Conservation (phyloP, 1,284 basidiomycete genomes). For the Sanguinoderma infundibulare region DNA sequence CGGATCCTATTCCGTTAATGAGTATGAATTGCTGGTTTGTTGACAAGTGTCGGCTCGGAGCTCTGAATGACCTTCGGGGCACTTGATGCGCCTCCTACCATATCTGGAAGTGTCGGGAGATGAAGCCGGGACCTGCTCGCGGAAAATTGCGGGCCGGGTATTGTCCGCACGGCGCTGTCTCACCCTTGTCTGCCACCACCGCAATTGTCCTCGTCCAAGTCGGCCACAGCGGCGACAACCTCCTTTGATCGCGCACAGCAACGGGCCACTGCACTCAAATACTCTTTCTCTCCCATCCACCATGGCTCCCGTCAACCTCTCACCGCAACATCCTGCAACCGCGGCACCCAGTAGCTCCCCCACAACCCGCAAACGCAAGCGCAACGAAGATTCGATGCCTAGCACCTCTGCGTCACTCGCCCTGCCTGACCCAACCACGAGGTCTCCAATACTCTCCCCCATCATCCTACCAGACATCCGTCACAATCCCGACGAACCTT, state of each 20-base stretch:
- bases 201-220: neutral
- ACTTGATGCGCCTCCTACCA: neutral
- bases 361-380: constrained; percentile 17
- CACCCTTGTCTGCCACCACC: neutral
- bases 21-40: no score
- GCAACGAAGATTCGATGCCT: constrained; percentile 15
- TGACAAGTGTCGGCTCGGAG: no score
- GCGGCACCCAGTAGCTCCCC: neutral
- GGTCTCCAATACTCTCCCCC: neutral
- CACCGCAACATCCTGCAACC: neutral
- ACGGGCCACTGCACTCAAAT: neutral
- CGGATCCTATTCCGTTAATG: no score
- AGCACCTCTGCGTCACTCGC: neutral
- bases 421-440: neutral
- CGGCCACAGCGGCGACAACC: neutral
- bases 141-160: neutral
- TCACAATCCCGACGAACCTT: constrained; percentile 1
- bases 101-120: neutral
- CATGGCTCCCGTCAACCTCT: neutral
- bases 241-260: neutral
- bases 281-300: neutral
- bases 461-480: constrained; percentile 19
- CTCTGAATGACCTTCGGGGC: neutral
- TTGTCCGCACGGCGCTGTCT: neutral
- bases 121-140: neutral